Base-by-base conservation (phyloP, 2,329 filamentous ascomycete genomes). In the Neofusicoccum laricinum region DNA sequence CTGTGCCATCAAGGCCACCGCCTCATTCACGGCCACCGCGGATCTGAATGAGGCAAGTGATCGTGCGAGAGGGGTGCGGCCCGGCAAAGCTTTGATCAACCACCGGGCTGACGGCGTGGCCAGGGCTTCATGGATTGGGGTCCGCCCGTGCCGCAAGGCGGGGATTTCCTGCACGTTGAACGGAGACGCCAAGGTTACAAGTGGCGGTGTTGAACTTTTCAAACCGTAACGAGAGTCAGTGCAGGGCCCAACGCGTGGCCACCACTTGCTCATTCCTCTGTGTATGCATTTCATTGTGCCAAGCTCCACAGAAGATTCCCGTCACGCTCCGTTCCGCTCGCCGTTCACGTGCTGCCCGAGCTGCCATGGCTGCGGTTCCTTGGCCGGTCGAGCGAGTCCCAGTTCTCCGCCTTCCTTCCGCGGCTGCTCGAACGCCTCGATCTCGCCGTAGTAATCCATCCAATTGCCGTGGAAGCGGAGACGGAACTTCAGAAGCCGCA, bases 401-500 rank as follows among this genome's bases (percentile, higher is more conserved):
- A 75, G 58, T 10, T 59, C 63, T 0, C 73, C 72, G 6, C 72
- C 71, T 4, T 69, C 68, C 36, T 64, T 73, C 65, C 71, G 71
- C 65, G 68, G 70, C 67, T 71, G 70, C 32, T 32, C 55, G 72
- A 72, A 75, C 34, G 69, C 70, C 30, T 72, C 70, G 36, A 75
- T 62, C 8, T 75, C 72, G 49, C 36, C 70, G 62, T 71, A 67
- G 64, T 71, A 67, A 64, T 71, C 72, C 4, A 75, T 66, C 50
- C 72, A 75, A 59, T 75, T 75, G 6, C 73, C 73, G 66, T 75
- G 73, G 40, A 75, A 57, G 7, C 73, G 72, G 40, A 75, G 55
- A 41, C 70, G 69, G 55, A 75, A 32, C 66, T 75, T 75, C 0
- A 75, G 80, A 57, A 82, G 59, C 67, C 80, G 73, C 1, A 79